Evolutionary conservation across 805 yeast species (phyloP), one percentile per base, ranked within the genome.

Genomic region (Schwanniomyces occidentalis): DNA sequence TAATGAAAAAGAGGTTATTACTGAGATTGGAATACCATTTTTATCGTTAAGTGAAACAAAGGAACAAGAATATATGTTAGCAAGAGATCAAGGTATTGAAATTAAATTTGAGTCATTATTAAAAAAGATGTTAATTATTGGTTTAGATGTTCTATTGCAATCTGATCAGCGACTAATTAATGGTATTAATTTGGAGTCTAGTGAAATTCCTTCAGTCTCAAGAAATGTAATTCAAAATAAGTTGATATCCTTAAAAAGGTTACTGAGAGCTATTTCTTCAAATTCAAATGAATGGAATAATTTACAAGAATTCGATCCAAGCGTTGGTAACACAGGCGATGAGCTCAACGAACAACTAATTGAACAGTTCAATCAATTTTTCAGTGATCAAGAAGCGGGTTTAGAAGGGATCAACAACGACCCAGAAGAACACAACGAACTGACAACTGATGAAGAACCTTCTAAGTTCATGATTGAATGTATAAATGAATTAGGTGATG

Each of bases 391-490:
- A 8, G 32, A 27, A 7, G 35, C 39, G 4, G 32, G 35, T 13
- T 31, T 39, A 8, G 39, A 35, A 10, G 38, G 37, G 24, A 31
- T 39, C 19, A 31, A 39, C 14, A 36, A 41, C 25, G 20, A 24
- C 9, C 25, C 23, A 6, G 26, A 30, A 4, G 41, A 33, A 4
- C 12, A 31, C 19, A 25, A 15, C 4, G 33, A 26, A 16, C 27
- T 27, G 12, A 30, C 30, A 26, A 15, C 27, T 7, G 48, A 44
- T 7, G 50, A 51, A 7, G 48, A 41, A 6, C 19, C 42, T 8
- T 48, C 50, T 9, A 42, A 39, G 8, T n/a, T n/a, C n/a, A n/a
- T n/a, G n/a, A 27, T 28, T 9, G 41, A 40, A 8, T 49, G 39
- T 7, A 50, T 42, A 2, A 40, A 25, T 3, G 46, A 27, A 12